Conservation (phyloP, 148 eudicot species). For the Cornus controversa region DNA sequence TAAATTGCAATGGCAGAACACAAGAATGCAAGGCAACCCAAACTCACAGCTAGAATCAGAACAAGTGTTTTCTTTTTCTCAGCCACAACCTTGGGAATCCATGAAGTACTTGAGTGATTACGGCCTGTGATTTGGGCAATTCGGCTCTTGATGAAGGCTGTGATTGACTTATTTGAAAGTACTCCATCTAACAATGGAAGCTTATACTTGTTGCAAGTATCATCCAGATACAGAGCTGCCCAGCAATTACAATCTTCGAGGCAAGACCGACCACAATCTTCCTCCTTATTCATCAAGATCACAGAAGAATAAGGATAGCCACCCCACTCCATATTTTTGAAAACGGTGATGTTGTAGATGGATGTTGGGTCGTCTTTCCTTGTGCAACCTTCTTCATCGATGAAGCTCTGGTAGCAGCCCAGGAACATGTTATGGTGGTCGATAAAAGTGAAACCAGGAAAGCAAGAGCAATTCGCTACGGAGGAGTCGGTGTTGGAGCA, state of each 20-base stretch:
- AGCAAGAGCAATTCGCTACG: conserved; percentile 18
- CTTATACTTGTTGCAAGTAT: conserved; percentile 2
- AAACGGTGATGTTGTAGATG: neutral
- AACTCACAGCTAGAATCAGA: neutral
- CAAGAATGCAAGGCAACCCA: conserved; percentile 1
- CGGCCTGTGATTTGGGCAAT: no score
- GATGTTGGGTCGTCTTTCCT: neutral
- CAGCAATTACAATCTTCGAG: conserved; percentile 9
- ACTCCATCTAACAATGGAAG: conserved; percentile 10
- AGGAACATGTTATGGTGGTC: conserved; percentile 7
- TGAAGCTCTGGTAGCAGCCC: conserved; percentile 11
- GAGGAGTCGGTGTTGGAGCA: neutral
- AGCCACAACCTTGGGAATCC: no score
- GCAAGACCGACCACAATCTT: conserved; percentile 1
- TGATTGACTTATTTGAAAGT: neutral
- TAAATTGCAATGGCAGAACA: neutral
- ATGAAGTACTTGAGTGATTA: no score
- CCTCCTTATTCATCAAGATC: neutral
- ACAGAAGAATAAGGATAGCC: neutral
- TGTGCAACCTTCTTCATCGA: conserved; percentile 3
- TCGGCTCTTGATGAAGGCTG: conserved; percentile 6
- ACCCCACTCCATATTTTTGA: conserved; percentile 1
- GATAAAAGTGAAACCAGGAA: conserved; percentile 2
- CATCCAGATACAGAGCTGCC: neutral
- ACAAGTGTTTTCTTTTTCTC: neutral